A percentile compares a stretch with the other conserved stretches of the same genome.
Evolutionary conservation across 805 yeast species (phyloP).

Genomic region (Danielozyma ontarioensis): DNA sequence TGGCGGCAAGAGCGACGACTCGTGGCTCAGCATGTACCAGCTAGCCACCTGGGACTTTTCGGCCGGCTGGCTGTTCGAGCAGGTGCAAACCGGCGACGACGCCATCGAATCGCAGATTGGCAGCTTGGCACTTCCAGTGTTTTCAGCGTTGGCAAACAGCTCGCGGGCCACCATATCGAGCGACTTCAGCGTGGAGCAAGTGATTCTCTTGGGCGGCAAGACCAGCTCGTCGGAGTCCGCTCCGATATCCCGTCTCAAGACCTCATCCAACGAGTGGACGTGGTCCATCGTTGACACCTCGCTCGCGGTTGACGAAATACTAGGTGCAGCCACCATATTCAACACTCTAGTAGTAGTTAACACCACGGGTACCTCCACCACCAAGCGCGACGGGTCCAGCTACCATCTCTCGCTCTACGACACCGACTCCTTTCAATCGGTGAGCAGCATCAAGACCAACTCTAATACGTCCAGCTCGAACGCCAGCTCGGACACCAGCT

Average conservation of each 20-base stretch:
- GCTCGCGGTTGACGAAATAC: slow-evolving; percentile 16
- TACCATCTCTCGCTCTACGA: slow-evolving; percentile 41
- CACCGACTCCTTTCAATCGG: slow-evolving; percentile 26
- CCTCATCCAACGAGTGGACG: slow-evolving; percentile 25
- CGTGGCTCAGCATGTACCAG: slow-evolving; percentile 73
- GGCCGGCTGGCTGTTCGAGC: slow-evolving; percentile 60
- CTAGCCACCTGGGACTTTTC: slow-evolving; percentile 67
- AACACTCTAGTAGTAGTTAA: slow-evolving; percentile 44
- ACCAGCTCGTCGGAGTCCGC: slow-evolving; percentile 25
- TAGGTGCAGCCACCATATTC: slow-evolving; percentile 52
- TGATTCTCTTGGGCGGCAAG: slow-evolving; percentile 62
- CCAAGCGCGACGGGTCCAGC: slow-evolving; percentile 14
- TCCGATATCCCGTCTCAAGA: slow-evolving; percentile 3
- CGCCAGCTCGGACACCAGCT: slow-evolving; percentile 25
- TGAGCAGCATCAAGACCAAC: slow-evolving; percentile 22
- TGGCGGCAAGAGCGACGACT: slow-evolving; percentile 59
- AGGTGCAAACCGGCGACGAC: slow-evolving; percentile 12
- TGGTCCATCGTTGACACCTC: slow-evolving; percentile 29
- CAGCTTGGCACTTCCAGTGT: slow-evolving; percentile 53
- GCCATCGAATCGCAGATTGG: slow-evolving; percentile 49
- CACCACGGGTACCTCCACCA: slow-evolving; percentile 7
- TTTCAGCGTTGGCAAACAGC: slow-evolving; percentile 22
- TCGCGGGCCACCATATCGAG: slow-evolving; percentile 22
- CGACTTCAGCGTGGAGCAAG: slow-evolving; percentile 30
- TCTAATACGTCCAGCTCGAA: slow-evolving; percentile 9